These are phyloP conservation scores for Taxillus chinensis DNA, from an alignment of 164 flowering plant genomes.

Conservation along the genomic window DNA sequence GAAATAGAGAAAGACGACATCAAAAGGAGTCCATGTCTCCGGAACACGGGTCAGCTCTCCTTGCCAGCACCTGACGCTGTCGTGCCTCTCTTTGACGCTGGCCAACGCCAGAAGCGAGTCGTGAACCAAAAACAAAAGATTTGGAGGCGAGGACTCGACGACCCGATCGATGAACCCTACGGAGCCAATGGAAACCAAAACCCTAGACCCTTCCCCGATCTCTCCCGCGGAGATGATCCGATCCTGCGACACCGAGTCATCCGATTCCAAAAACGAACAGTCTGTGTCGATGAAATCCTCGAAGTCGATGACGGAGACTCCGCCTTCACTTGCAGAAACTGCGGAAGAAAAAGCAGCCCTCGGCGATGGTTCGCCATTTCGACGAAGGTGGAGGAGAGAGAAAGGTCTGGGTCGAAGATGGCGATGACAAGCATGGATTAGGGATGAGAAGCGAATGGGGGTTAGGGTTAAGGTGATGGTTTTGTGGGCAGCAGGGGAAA, in stretches of 20 bases:
- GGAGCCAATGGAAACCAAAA: conserved; percentile 58
- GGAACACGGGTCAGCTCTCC: conserved; percentile 72
- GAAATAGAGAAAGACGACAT: conserved; percentile 68
- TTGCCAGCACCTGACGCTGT: conserved; percentile 80
- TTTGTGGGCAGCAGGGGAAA: too few species aligned
- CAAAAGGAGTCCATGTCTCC: conserved; percentile 70
- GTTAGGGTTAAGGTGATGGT: too few species aligned
- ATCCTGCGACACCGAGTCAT: conserved; percentile 11
- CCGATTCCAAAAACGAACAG: conserved; percentile 84
- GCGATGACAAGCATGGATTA: too few species aligned
- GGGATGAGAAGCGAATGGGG: too few species aligned
- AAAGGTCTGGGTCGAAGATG: too few species aligned
- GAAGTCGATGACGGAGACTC: conserved; percentile 33
- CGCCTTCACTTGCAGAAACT: conserved; percentile 31
- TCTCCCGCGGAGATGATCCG: conserved; percentile 52
- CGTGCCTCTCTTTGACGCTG: conserved; percentile 67
- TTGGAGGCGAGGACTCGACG: conserved; percentile 29
- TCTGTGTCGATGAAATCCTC: conserved; percentile 69
- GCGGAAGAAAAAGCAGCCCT: conserved; percentile 3
- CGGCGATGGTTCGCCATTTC: background rate
- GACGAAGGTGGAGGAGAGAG: too few species aligned
- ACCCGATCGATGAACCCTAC: conserved; percentile 64
- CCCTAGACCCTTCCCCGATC: conserved; percentile 37
- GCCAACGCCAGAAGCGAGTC: conserved; percentile 74
- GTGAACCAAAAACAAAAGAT: conserved; percentile 62